Evolutionary conservation across 176 grass and related monocot genomes (phyloP), one percentile per base, ranked within the genome.

Genomic region (Oryza punctata): DNA sequence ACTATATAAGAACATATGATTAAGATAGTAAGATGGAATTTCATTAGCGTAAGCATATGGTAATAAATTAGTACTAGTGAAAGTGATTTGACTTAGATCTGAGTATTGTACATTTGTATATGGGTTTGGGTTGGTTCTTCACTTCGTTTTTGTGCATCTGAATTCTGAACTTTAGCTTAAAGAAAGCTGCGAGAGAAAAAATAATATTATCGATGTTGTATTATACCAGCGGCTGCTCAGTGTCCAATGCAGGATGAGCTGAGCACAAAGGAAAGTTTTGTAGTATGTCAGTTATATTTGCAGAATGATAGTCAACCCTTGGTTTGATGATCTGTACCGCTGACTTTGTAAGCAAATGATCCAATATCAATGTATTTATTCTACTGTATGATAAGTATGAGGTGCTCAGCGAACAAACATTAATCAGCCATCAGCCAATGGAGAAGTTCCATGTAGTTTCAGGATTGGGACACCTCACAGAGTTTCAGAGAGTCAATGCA

Each of bases 71-170:
- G 32, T 13, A 1, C 3, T 19, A 27, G 3, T 26, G 12, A 50
- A 25, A 35, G 63, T 24, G 12, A 23, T 33, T 32, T 50, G 28
- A 10, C 45, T 12, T 9, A 12, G 47, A 54, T 30, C 46, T 27
- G 72, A 67, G 18, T 23, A 76, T 84, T 68, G 16, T 67, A 84
- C 40, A 26, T 32, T n/a, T n/a, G n/a, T n/a, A n/a, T n/a, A n/a
- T n/a, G n/a, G n/a, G n/a, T 33, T 33, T 33, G 32, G 2, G 32
- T 33, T 33, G 32, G 32, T 33, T 33, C 32, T 33, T 3, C 2
- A 33, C 3, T 33, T 33, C 32, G 32, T 33, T 3, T 25, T 21
- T 12, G 68, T 13, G 12, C 6, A 12, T 45, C 43, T 45, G 43
- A 80, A 52, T 45, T 18, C 44, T 65, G 12, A 68, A 45, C 77